Percentiles rank a stretch among this genome's conserved stretches.
These are phyloP conservation scores for Trypanosoma platydactyli DNA, from an alignment of 208 protist genomes.

Conservation along the genomic window DNA sequence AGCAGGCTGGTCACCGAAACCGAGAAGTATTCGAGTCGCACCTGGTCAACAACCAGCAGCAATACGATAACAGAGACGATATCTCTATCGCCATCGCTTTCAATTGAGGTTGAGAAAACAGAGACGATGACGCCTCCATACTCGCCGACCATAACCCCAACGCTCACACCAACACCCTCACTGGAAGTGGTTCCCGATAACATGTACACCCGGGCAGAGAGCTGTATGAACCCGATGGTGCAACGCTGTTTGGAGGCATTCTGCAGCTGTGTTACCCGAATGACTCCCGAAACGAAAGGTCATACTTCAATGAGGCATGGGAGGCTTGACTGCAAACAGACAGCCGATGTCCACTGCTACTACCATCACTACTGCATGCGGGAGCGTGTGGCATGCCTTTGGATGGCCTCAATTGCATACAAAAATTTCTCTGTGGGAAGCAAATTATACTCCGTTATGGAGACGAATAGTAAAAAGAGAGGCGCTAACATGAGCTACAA, in stretches of 20 bases:
- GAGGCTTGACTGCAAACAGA: background rate
- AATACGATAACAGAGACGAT: background rate
- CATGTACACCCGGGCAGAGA: conserved; percentile 28
- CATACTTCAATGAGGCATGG: background rate
- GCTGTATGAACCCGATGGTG: conserved; percentile 4
- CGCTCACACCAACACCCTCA: conserved; percentile 9
- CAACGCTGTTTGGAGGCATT: conserved; percentile 15
- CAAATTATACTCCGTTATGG: too few species aligned
- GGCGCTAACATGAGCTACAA: too few species aligned
- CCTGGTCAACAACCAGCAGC: background rate
- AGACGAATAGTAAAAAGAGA: too few species aligned
- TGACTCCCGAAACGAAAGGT: background rate
- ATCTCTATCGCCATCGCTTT: background rate
- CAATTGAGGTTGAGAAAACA: too few species aligned
- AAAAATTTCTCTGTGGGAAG: background rate
- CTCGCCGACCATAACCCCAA: background rate
- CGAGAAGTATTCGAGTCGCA: background rate
- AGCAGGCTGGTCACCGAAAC: too few species aligned
- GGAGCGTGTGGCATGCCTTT: conserved; percentile 20
- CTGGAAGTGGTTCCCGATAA: conserved; percentile 14
- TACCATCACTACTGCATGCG: conserved; percentile 21
- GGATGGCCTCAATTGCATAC: conserved; percentile 7
- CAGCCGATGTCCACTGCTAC: conserved; percentile 19
- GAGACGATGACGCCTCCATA: background rate
- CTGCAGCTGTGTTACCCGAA: conserved; percentile 19